Base-by-base conservation (phyloP, 225 moss, liverwort and hornwort species). In the Pseudisothecium myosuroides region DNA sequence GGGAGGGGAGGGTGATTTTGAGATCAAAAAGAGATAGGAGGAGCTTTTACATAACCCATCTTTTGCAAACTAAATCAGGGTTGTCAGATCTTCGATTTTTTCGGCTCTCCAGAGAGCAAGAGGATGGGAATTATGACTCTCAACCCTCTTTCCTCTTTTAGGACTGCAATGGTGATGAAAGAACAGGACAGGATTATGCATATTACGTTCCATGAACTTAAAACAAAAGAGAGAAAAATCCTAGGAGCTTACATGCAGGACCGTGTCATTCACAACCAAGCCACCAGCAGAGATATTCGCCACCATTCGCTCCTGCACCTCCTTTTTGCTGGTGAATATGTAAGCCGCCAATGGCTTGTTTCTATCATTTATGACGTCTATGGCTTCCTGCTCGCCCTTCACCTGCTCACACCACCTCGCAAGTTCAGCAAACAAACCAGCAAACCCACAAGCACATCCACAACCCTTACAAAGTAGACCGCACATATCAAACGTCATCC, bases 281-380 rank as follows among this genome's bases (percentile, higher is more conserved):
- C 96, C 96, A 87, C 97, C 97, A 31, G 93, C 91, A 79, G 97
- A 96, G 37, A 96, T 91, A 66, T 92, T 90, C 10, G 89, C 86
- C 77, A 97, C 88, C 88, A 96, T 91, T 54, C 89, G 92, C 82
- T 96, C 86, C 92, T 94, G 89, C 80, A 91, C 95, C 49, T 91
- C 92, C 83, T 94, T 94, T 56, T 85, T 92, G 50, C 89, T 89
- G 56, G 96, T 92, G 88, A 97, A 97, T 22, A 95, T 62, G 23
- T 97, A 97, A 4, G 96, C 94, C 5, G 97, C 94, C 82, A 97
- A 82, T 49, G 97, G 97, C 90, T 96, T 97, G 26, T 94, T 90
- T 86, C 92, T 87, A 21, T 89, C 88, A 32, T 94, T 96, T 17
- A 97, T 94, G 82, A 97, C 85, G 47, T 93, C 92, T 61, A 90